A percentile compares a stretch with the other conserved stretches of the same genome.
phyloP scores from a whole-genome alignment of 306 rosid species.

The Benincasa hispida region DNA sequence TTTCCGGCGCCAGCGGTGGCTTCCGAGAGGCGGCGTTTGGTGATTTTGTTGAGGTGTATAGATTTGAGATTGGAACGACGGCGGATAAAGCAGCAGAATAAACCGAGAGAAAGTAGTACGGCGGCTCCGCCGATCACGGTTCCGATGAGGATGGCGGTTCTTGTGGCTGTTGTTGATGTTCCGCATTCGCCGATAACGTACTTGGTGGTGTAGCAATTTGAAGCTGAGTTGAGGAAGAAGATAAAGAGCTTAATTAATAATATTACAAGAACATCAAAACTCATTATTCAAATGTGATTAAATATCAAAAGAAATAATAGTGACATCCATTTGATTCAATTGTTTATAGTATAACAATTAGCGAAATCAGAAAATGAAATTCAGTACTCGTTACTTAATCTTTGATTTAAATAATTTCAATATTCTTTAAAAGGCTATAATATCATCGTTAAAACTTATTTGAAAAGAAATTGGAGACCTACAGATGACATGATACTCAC shows the following conservation, averaged over 20 bases:
- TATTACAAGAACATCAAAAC: neutral
- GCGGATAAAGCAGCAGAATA: conserved; percentile 47
- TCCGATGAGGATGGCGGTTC: conserved; percentile 58
- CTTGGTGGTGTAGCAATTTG: conserved; percentile 37
- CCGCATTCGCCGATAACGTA: conserved; percentile 64
- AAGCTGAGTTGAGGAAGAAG: conserved; percentile 9
- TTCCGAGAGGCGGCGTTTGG: conserved; percentile 63
- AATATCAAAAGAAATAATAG: neutral
- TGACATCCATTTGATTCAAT: neutral
- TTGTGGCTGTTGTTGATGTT: conserved; percentile 22
- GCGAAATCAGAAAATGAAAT: too few species aligned
- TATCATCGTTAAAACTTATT: too few species aligned
- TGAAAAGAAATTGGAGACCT: too few species aligned
- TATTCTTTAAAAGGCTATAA: too few species aligned
- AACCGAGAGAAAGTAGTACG: conserved; percentile 27
- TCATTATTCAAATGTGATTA: neutral
- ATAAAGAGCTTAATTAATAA: neutral
- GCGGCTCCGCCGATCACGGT: conserved; percentile 35
- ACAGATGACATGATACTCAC: too few species aligned
- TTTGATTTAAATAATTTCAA: too few species aligned
- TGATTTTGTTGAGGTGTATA: conserved; percentile 47
- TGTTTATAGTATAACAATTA: too few species aligned
- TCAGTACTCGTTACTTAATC: too few species aligned
- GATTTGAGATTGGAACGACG: conserved; percentile 41
- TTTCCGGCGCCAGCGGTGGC: conserved; percentile 36